phyloP scores from a whole-genome alignment of 2,329 filamentous ascomycete species.

The Fusarium anthophilum region DNA sequence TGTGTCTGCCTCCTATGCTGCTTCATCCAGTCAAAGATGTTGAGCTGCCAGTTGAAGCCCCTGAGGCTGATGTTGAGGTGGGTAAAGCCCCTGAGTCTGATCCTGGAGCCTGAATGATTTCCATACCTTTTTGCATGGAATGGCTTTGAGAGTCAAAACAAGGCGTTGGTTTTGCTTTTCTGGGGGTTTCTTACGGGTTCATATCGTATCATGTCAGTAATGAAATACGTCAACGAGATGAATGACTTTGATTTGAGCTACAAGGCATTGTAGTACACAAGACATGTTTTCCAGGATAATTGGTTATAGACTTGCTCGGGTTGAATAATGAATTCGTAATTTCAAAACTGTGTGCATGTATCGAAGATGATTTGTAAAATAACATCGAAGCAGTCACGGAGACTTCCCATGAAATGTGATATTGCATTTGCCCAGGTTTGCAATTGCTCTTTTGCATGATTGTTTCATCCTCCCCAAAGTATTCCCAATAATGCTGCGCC shows the following conservation, averaged over 20 bases:
- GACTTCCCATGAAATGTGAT: conserved; percentile 27
- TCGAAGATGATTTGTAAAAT: neutral
- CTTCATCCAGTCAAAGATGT: conserved; percentile 88
- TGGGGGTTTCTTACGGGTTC: conserved; percentile 21
- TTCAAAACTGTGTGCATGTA: neutral
- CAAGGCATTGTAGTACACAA: conserved; percentile 20
- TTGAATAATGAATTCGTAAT: conserved; percentile 12
- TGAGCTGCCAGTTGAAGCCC: conserved; percentile 69
- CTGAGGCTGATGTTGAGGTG: conserved; percentile 56
- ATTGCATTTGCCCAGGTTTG: conserved; percentile 33
- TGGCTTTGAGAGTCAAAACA: conserved; percentile 20
- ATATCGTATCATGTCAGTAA: conserved; percentile 30
- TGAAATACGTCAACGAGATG: conserved; percentile 33
- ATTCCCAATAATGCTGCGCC: conserved; percentile 38
- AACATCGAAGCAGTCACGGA: neutral
- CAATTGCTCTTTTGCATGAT: conserved; percentile 20
- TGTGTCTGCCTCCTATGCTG: conserved; percentile 91
- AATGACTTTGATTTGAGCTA: conserved; percentile 32
- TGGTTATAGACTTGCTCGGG: conserved; percentile 16
- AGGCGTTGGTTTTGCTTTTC: conserved; percentile 22
- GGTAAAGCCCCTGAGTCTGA: conserved; percentile 53
- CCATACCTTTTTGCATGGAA: conserved; percentile 3
- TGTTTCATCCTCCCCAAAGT: conserved; percentile 28
- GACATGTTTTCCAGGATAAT: neutral
- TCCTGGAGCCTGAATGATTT: conserved; percentile 48